Conservation (phyloP, 2,329 filamentous ascomycete genomes). For the Fusarium pseudoanthophilum region DNA sequence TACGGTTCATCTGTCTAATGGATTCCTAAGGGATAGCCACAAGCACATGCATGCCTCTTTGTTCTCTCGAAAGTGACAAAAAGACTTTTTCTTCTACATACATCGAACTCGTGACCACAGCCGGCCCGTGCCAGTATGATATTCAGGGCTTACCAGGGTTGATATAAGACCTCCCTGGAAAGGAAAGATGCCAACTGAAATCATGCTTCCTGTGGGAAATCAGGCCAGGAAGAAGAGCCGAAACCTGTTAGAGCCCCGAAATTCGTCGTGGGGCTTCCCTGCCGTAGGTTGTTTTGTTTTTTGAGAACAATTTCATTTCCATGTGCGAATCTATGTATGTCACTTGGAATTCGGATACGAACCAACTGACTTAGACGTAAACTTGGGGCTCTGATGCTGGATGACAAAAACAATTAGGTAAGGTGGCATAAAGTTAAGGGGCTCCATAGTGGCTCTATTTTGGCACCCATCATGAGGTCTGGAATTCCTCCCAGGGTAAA, state of each 20-base stretch:
- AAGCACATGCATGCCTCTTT: conserved; percentile 22
- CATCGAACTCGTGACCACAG: conserved; percentile 29
- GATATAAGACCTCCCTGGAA: conserved; percentile 35
- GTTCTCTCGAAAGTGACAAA: conserved; percentile 12
- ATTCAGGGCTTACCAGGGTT: conserved; percentile 18
- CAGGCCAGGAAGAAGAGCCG: conserved; percentile 36
- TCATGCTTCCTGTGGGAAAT: conserved; percentile 21
- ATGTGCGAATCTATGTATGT: conserved; percentile 7
- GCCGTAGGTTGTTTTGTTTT: conserved; percentile 4
- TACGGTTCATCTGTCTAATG: too few relatives aligned
- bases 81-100: conserved; percentile 1
- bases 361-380: not conserved
- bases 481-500: not conserved
- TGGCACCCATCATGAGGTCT: not conserved
- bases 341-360: not conserved
- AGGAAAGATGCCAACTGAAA: conserved; percentile 32
- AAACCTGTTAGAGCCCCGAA: conserved; percentile 39
- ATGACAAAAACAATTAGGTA: not conserved
- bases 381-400: not conserved
- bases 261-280: conserved; percentile 35
- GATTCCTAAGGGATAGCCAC: too few relatives aligned
- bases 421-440: not conserved
- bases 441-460: not conserved
- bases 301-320: conserved; percentile 24
- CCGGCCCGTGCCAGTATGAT: conserved; percentile 32